These are phyloP conservation scores for Phytophthora pini DNA, from an alignment of 352 stramenopile genomes.

Conservation along the genomic window DNA sequence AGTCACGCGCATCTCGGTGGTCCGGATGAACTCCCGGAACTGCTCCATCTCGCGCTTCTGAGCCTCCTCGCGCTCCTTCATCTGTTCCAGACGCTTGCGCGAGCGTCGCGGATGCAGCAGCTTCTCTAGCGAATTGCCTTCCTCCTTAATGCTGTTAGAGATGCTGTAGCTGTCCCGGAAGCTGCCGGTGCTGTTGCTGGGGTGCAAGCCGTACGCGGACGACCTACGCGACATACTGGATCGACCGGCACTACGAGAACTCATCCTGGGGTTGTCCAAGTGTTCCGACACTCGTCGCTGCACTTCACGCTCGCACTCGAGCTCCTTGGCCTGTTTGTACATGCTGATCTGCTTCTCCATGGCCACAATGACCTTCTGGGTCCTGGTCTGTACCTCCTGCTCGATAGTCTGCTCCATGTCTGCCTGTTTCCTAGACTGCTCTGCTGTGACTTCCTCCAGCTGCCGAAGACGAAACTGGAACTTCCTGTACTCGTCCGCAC, in stretches of 20 bases:
- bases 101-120: constrained; percentile 78
- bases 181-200: constrained; percentile 30
- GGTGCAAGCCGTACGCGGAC: constrained; percentile 21
- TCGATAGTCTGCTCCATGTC: constrained; percentile 85
- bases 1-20: constrained; percentile 55
- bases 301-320: constrained; percentile 83
- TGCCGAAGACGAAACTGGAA: constrained; percentile 86
- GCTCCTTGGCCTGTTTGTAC: constrained; percentile 86
- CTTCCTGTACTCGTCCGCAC: constrained; percentile 78
- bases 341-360: constrained; percentile 89
- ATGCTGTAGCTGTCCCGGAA: constrained; percentile 52
- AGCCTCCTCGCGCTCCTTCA: constrained; percentile 75
- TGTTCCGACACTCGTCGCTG: constrained; percentile 69
- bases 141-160: constrained; percentile 40
- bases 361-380: constrained; percentile 67
- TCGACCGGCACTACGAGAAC: constrained; percentile 24
- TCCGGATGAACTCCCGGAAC: constrained; percentile 86
- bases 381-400: constrained; percentile 68
- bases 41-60: constrained; percentile 88
- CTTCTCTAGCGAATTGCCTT: constrained; percentile 74
- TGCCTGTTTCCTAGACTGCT: constrained; percentile 75
- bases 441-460: constrained; percentile 74
- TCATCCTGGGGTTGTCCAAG: constrained; percentile 33
- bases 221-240: constrained; percentile 25
- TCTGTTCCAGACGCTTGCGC: constrained; percentile 62